These are phyloP conservation scores for Cerrena zonata DNA, from an alignment of 1,284 basidiomycete genomes.

Conservation along the genomic window DNA sequence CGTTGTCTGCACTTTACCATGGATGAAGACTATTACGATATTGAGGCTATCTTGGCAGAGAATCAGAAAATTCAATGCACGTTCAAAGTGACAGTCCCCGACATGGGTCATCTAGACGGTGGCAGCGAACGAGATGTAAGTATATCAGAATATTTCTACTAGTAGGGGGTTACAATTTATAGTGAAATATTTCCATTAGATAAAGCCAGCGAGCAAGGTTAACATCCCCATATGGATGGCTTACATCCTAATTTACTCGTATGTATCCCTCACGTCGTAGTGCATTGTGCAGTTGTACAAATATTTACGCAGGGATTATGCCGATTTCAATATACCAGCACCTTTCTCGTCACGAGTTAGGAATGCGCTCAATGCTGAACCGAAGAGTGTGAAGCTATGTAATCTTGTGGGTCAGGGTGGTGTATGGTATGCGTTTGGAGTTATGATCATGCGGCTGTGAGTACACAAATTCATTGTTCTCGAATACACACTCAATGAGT, in stretches of 20 bases:
- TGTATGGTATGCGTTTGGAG: conserved; percentile 85
- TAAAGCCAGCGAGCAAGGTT: conserved; percentile 66
- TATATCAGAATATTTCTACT: too few relatives aligned
- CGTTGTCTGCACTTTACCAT: conserved; percentile 31
- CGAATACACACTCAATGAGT: background rate
- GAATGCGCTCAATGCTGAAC: conserved; percentile 80
- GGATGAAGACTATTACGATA: conserved; percentile 84
- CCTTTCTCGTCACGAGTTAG: conserved; percentile 72
- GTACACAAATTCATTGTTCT: conserved; percentile 22
- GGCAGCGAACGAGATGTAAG: conserved; percentile 75
- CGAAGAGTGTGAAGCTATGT: conserved; percentile 73
- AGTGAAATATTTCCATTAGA: conserved; percentile 41
- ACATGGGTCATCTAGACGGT: conserved; percentile 82
- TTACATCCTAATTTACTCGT: conserved; percentile 79
- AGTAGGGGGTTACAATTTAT: too few relatives aligned
- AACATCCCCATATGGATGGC: conserved; percentile 85
- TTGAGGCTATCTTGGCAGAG: conserved; percentile 82
- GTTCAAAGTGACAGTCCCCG: conserved; percentile 79
- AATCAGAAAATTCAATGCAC: conserved; percentile 91
- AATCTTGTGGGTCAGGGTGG: conserved; percentile 81
- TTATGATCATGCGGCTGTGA: conserved; percentile 75
- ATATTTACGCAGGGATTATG: conserved; percentile 60
- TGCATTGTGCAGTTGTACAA: conserved; percentile 11
- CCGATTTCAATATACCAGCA: conserved; percentile 75
- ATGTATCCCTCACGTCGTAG: conserved; percentile 42